These are phyloP conservation scores for Astrocystis sublimbata DNA, from an alignment of 495 filamentous ascomycete species.

Conservation along the genomic window DNA sequence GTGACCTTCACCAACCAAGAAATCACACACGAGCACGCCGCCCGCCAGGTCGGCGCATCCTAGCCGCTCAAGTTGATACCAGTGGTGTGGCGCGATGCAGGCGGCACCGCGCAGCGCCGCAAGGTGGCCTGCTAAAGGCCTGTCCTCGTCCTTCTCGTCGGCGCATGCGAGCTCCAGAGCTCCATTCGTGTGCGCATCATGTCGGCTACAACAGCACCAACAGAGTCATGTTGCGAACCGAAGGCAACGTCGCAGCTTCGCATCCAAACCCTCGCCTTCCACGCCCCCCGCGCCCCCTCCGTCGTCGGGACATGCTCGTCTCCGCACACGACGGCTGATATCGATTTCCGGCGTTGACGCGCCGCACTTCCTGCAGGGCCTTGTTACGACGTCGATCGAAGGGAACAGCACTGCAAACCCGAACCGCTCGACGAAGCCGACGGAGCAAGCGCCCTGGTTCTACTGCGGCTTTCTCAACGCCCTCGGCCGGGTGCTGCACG, in stretches of 20 bases:
- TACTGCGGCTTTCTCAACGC: conserved; percentile 87
- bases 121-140: not conserved
- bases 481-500: conserved; percentile 77
- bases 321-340: conserved; percentile 75
- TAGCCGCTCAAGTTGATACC: not conserved
- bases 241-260: conserved; percentile 20
- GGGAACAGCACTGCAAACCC: conserved; percentile 28
- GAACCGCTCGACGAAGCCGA: conserved; percentile 17
- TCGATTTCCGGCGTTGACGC: conserved; percentile 76
- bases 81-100: conserved; percentile 3
- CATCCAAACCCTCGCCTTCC: conserved; percentile 18
- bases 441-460: conserved; percentile 46
- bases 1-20: not conserved
- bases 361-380: conserved; percentile 80
- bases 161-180: conserved; percentile 1
- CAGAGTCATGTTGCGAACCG: not conserved
- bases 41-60: not conserved
- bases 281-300: conserved; percentile 40
- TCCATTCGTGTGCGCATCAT: conserved; percentile 30
- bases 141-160: conserved; percentile 8
- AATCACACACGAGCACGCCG: not conserved
- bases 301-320: conserved; percentile 48
- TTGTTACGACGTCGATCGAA: conserved; percentile 73
- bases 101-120: conserved; percentile 12
- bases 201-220: conserved; percentile 19